Evolutionary conservation across 345 rosid species (phyloP), one percentile per base, ranked within the genome.

Genomic region (Jatropha curcas): DNA sequence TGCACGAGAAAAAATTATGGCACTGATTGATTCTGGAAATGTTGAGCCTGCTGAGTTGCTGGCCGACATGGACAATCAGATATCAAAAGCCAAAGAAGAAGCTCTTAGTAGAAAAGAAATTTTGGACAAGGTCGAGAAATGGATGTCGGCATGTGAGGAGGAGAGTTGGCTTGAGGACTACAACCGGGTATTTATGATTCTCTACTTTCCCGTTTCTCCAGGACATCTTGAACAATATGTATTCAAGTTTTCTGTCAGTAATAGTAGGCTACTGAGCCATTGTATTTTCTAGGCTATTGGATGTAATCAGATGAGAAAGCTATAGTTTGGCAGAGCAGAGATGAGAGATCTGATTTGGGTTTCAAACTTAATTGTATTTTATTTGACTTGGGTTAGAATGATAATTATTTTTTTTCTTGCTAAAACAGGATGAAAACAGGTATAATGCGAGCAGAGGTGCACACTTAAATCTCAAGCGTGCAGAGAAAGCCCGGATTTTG

Each of bases 141-240:
- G 99, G 99, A 95, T 90, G 98, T 91, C 91, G 55, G 96, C 97
- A 77, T 95, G 97, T 81, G 99, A 95, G 86, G 99, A 95, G 87
- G 99, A 95, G 88, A 95, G 96, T 77, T 95, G 99, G 99, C 92
- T 95, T 31, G 99, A 95, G 73, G 99, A 95, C 72, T 95, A 95
- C 77, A 93, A 87, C 71, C 85, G 98, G 92, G 99, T 92, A 85
- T 14, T 24, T 73, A 52, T 43, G 16, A 43, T 71, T 20, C 60
- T 51, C 28, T 33, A 46, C 27, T 52, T 68, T 56, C 27, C 56
- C n/a, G n/a, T n/a, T n/a, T n/a, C n/a, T n/a, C n/a, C n/a, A n/a
- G n/a, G n/a, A n/a, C n/a, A n/a, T n/a, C n/a, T n/a, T n/a, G n/a
- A n/a, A n/a, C n/a, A n/a, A n/a, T n/a, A n/a, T n/a, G n/a, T n/a